Conservation (phyloP, 2,329 filamentous ascomycete genomes). For the Bipolaris bicolor region DNA sequence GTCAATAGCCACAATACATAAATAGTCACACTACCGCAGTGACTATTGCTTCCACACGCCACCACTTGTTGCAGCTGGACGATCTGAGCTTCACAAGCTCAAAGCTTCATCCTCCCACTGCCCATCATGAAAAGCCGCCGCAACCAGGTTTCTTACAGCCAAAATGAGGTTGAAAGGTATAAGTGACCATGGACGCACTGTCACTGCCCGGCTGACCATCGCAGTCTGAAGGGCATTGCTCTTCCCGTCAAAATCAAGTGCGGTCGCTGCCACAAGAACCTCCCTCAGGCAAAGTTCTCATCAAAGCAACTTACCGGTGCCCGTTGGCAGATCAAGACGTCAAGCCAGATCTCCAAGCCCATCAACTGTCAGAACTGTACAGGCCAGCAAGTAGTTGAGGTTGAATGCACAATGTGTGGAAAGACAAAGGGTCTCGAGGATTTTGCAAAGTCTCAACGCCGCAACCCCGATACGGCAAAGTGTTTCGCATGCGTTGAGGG, state of each 20-base stretch:
- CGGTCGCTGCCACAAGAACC: constrained; percentile 53
- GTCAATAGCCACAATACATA: background rate
- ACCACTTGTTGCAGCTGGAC: no score
- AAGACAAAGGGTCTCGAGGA: constrained; percentile 54
- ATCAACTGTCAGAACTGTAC: constrained; percentile 56
- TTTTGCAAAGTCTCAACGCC: constrained; percentile 59
- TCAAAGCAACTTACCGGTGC: constrained; percentile 54
- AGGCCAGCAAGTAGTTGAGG: constrained; percentile 52
- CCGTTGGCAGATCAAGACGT: constrained; percentile 24
- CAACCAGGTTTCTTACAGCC: constrained; percentile 15
- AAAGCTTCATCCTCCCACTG: background rate
- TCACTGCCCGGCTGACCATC: background rate
- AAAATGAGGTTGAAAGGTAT: constrained; percentile 22
- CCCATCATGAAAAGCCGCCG: constrained; percentile 9
- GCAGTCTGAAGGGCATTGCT: constrained; percentile 27
- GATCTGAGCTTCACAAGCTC: background rate
- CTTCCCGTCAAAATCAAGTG: constrained; percentile 52
- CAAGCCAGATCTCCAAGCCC: constrained; percentile 22
- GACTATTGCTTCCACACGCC: no score
- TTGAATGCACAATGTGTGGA: constrained; percentile 57
- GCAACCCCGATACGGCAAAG: constrained; percentile 51
- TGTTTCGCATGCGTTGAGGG: constrained; percentile 43
- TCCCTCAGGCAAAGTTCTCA: constrained; percentile 51
- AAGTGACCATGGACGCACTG: background rate
- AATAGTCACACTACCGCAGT: background rate